These are phyloP conservation scores for Penicillium sp. DNA, from an alignment of 2,329 filamentous ascomycete genomes.

Conservation along the genomic window DNA sequence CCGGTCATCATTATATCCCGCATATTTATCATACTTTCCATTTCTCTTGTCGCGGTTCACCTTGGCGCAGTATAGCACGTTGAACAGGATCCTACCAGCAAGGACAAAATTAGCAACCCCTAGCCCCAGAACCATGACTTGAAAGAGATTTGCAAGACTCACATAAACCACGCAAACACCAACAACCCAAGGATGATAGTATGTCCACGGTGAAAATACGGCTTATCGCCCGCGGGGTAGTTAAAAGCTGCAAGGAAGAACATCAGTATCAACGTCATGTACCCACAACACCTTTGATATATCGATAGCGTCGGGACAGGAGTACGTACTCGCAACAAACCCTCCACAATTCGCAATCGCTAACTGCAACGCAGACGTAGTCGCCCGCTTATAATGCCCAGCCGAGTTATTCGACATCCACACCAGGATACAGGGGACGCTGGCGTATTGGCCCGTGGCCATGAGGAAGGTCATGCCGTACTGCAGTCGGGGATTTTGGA, in stretches of 20 bases:
- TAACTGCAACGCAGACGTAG: conserved; percentile 65
- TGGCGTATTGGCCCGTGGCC: conserved; percentile 65
- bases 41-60: conserved; percentile 63
- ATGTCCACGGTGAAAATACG: conserved; percentile 63
- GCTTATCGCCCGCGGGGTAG: conserved; percentile 59
- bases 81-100: conserved; percentile 54
- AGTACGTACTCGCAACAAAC: conserved; percentile 59
- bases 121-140: background rate
- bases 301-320: background rate
- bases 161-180: conserved; percentile 65
- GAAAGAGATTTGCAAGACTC: conserved; percentile 37
- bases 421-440: conserved; percentile 63
- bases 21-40: conserved; percentile 61
- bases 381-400: conserved; percentile 70
- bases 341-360: conserved; percentile 68
- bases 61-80: conserved; percentile 64
- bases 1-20: conserved; percentile 62
- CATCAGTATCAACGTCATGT: background rate
- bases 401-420: conserved; percentile 70
- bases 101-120: background rate
- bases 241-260: conserved; percentile 48
- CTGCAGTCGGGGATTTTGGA: conserved; percentile 53
- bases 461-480: conserved; percentile 70
- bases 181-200: conserved; percentile 62
- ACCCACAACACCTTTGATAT: background rate